Percentiles rank a stretch among this genome's conserved stretches.
These are phyloP conservation scores for Amoebophrya sp. DNA, from an alignment of 169 alveolate genomes.

Conservation along the genomic window DNA sequence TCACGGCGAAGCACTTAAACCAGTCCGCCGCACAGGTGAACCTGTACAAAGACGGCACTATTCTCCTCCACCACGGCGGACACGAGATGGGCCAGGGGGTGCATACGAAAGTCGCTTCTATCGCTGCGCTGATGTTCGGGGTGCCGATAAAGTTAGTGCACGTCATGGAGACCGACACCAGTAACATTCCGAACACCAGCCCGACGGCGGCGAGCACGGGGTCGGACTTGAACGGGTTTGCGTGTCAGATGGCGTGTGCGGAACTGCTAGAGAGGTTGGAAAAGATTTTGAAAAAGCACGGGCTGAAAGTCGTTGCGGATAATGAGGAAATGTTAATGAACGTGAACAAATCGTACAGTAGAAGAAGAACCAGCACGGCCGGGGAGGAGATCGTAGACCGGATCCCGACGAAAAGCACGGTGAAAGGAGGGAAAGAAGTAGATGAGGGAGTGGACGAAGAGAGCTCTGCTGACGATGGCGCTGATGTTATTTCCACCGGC, in stretches of 20 bases:
- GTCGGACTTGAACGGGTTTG: conserved; percentile 39
- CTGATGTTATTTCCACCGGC: no score
- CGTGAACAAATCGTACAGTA: no score
- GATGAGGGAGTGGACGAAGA: no score
- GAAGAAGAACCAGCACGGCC: no score
- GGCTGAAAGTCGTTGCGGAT: no score
- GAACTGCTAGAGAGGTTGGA: no score
- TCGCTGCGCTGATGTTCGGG: conserved; percentile 33
- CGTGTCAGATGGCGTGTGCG: conserved; percentile 16
- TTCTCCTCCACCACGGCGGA: conserved; percentile 40
- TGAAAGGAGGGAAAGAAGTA: no score
- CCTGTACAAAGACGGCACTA: conserved; percentile 43
- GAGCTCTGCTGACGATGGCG: no score
- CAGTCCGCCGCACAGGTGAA: conserved; percentile 46
- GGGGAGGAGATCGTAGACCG: no score
- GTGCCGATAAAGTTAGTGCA: conserved; percentile 26
- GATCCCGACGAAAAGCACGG: no score
- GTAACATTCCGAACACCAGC: conserved; percentile 41
- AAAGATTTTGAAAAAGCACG: no score
- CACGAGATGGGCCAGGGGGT: conserved; percentile 52
- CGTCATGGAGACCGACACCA: conserved; percentile 45
- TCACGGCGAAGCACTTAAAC: conserved; percentile 46
- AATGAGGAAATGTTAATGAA: no score
- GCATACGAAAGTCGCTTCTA: conserved; percentile 41
- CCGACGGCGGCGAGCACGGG: conserved; percentile 49